phyloP scores from a whole-genome alignment of 768 basidiomycete genomes.

The Amanita muscaria region DNA sequence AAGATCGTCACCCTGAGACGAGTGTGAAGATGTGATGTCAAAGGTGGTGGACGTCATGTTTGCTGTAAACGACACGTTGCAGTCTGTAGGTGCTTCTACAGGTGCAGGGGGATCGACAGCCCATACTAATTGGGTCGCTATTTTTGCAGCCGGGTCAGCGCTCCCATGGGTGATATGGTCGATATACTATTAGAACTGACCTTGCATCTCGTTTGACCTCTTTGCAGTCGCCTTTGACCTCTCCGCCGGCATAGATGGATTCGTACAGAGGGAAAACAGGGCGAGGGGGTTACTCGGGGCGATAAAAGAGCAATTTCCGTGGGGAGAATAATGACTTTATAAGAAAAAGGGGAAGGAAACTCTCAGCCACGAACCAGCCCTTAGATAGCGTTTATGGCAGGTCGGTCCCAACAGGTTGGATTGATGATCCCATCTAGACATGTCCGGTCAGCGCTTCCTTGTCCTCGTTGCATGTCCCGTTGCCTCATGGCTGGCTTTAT shows the following conservation, averaged over 20 bases:
- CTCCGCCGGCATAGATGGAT: conserved; percentile 6
- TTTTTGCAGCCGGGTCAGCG: conserved; percentile 4
- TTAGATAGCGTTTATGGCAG: conserved; percentile 3
- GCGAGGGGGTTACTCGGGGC: background rate
- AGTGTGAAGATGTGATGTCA: conserved; percentile 16
- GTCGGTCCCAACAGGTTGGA: conserved; percentile 5
- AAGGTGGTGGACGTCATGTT: conserved; percentile 52
- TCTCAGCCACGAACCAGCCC: conserved; percentile 8
- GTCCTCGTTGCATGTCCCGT: conserved; percentile 1
- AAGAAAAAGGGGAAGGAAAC: conserved; percentile 2
- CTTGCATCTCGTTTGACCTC: conserved; percentile 4
- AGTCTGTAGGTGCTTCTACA: background rate
- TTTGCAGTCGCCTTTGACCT: conserved; percentile 4
- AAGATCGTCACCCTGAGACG: conserved; percentile 24
- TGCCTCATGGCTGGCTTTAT: conserved; percentile 5
- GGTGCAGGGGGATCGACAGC: conserved; percentile 6
- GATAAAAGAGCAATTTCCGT: conserved; percentile 6
- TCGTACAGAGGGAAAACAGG: background rate
- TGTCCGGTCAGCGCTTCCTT: background rate
- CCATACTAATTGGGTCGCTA: conserved; percentile 9
- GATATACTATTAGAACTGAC: background rate
- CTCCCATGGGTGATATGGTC: background rate
- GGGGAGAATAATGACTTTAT: conserved; percentile 9
- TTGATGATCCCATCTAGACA: background rate
- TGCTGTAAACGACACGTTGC: conserved; percentile 43